Base-by-base conservation (phyloP, 768 basidiomycete genomes). In the Rhodotorula toruloides region DNA sequence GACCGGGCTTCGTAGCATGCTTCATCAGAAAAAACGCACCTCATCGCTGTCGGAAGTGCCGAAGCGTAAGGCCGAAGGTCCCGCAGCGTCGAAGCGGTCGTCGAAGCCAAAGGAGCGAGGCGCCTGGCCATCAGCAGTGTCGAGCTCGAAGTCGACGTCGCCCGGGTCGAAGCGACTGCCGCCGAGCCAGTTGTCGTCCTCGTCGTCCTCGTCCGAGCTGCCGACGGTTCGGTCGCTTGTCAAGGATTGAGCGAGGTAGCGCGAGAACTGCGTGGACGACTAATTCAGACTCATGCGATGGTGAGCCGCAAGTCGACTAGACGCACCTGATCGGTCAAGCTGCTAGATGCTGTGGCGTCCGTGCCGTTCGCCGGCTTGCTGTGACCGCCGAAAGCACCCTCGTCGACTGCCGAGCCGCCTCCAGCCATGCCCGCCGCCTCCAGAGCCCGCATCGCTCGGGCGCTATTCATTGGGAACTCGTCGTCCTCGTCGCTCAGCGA, bases 161-260 rank as follows among this genome's bases (percentile, higher is more conserved):
- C 70, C 59, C 0, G 63, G 43, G 43, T 64, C 55, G 48, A 67
- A 56, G 31, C 61, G 56, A 21, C 54, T 56, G 14, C 65, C 58
- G 29, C 65, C 63, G 8, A 65, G 59, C 70, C 66, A 67, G 36
- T 52, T 59, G 22, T 61, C 65, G 29, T 72, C 73, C 27, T 74
- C 73, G 27, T 74, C 73, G 34, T 74, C 73, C 47, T 74, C 73
- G 55, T 74, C 72, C 31, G 69, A 70, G 57, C 67, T 70, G 47
- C 65, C 72, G 31, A 71, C 85, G 32, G 81, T 80, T 76, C 65
- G 83, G 74, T 72, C 71, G 56, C 48, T 67, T 4, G 74, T 64
- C 71, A 90, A 86, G 73, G 90, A 87, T 67, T 86, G 84, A 10
- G 84, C 84, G 37, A 90, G 81, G 74, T 91, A 91, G 37, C 85